A percentile compares a stretch with the other conserved stretches of the same genome.
phyloP scores from a whole-genome alignment of 305 asterid species.

The Nicotiana rustica region DNA sequence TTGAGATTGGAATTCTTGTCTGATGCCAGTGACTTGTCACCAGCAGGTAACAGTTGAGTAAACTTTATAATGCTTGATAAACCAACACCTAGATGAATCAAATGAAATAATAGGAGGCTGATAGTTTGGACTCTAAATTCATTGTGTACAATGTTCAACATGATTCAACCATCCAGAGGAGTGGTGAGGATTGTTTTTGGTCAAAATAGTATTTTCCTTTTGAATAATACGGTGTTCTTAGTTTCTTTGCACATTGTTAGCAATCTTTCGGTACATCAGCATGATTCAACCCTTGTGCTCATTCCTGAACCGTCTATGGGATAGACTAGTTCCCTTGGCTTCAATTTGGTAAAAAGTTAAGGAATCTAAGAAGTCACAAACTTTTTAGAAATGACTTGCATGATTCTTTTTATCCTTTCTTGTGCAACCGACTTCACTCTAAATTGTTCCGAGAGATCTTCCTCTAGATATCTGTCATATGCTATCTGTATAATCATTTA shows the following conservation, averaged over 20 bases:
- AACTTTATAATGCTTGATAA: background rate
- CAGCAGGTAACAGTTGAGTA: background rate
- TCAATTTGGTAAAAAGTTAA: conserved; percentile 2
- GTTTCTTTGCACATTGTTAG: background rate
- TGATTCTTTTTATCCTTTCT: background rate
- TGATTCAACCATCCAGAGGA: no score
- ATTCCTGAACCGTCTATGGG: background rate
- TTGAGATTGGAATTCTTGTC: background rate
- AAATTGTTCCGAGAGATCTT: background rate
- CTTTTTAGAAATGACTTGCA: conserved; percentile 21
- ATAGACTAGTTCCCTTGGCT: background rate
- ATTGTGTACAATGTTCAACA: background rate
- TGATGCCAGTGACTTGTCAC: background rate
- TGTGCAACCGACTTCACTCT: background rate
- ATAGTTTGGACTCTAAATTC: background rate
- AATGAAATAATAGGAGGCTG: background rate
- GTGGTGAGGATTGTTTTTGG: no score
- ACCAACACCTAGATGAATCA: background rate
- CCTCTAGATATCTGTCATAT: conserved; percentile 1
- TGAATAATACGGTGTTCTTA: background rate
- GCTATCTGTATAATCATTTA: background rate
- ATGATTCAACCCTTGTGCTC: background rate
- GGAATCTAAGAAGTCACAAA: background rate
- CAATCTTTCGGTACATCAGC: background rate
- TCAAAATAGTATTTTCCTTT: no score